These are phyloP conservation scores for Corchorus olitorius DNA, from an alignment of 345 rosid species.

Conservation along the genomic window DNA sequence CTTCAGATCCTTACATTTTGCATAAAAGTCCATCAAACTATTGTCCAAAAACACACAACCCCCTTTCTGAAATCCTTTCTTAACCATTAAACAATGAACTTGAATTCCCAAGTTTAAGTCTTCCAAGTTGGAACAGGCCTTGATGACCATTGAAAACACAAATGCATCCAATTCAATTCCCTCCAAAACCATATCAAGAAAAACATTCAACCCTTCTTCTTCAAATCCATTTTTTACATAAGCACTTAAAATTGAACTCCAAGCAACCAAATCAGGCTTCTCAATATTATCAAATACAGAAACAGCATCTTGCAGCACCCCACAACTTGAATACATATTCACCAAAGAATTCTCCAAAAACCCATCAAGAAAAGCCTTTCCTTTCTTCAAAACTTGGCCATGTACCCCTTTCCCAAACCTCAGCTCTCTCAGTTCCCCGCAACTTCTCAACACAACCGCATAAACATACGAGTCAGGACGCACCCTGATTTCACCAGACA, in stretches of 20 bases:
- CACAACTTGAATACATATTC: slow-evolving; percentile 37
- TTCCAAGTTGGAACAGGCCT: slow-evolving; percentile 26
- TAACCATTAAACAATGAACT: slow-evolving; percentile 26
- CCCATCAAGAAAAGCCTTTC: slow-evolving; percentile 28
- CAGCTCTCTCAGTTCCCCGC: slow-evolving; percentile 17
- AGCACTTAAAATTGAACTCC: slow-evolving; percentile 32
- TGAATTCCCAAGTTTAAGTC: slow-evolving; percentile 22
- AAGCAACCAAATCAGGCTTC: slow-evolving; percentile 34
- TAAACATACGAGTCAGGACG: slow-evolving; percentile 31
- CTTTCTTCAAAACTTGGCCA: slow-evolving; percentile 31
- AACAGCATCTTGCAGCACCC: slow-evolving; percentile 28
- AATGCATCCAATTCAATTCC: slow-evolving; percentile 27
- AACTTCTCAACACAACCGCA: slow-evolving; percentile 29
- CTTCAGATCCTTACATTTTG: slow-evolving; percentile 27
- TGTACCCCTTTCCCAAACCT: slow-evolving; percentile 31
- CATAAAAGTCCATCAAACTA: slow-evolving; percentile 37
- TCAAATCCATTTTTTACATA: slow-evolving; percentile 30
- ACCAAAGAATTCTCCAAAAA: slow-evolving; percentile 34
- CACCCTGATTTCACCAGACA: slow-evolving; percentile 15
- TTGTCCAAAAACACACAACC: slow-evolving; percentile 26
- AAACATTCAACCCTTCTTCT: slow-evolving; percentile 27
- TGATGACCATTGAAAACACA: slow-evolving; percentile 27
- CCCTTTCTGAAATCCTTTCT: slow-evolving; percentile 20
- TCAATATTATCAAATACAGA: slow-evolving; percentile 23
- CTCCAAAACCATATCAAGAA: slow-evolving; percentile 23